Evolutionary conservation across 1,284 basidiomycete genomes (phyloP), one percentile per base, ranked within the genome.

Genomic region (Hemileia vastatrix): DNA sequence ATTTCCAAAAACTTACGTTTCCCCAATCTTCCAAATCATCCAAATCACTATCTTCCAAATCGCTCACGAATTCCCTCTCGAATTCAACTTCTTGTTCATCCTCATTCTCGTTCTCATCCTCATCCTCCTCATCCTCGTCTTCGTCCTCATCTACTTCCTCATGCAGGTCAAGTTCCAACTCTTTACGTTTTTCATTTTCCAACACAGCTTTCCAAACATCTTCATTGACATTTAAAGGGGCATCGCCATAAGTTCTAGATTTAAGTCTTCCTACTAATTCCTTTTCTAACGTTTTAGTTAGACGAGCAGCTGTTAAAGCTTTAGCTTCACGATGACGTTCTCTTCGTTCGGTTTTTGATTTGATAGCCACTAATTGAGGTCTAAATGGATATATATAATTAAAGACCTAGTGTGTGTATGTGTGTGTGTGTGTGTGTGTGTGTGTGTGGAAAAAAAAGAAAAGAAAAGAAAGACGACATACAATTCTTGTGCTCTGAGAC

Each of bases 141-240:
- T 76, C 75, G 68, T 70, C 24, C n/a, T 57, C 74, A 21, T 64
- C 64, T 32, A 54, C 52, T 43, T 56, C 79, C n/a, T 77, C 77
- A 69, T 81, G 82, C 72, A n/a, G n/a, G 18, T 59, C 57, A 13
- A 43, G 21, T 43, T 59, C 57, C 6, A 57, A 18, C 49, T 57
- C 55, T 21, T 57, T 57, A 8, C 49, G 33, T 52, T 59, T 59
- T 40, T 91, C 88, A 63, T 84, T 81, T 72, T 94, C 89, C 54
- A 96, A 78, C 47, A 96, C 86, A 4, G 87, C 84, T 68, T 86
- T 84, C 95, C 95, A 98, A 3, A 98, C 92, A 48, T 83, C 86
- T 78, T 99, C 95, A 77, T 98, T 98, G 67, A 99, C 93, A 77
- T 99, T 99, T 44, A 98, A 81, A 19, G 94, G 95, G 31, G 90